phyloP scores from a whole-genome alignment of 192 early-diverging fungal species.

The Coemansia sp. region DNA sequence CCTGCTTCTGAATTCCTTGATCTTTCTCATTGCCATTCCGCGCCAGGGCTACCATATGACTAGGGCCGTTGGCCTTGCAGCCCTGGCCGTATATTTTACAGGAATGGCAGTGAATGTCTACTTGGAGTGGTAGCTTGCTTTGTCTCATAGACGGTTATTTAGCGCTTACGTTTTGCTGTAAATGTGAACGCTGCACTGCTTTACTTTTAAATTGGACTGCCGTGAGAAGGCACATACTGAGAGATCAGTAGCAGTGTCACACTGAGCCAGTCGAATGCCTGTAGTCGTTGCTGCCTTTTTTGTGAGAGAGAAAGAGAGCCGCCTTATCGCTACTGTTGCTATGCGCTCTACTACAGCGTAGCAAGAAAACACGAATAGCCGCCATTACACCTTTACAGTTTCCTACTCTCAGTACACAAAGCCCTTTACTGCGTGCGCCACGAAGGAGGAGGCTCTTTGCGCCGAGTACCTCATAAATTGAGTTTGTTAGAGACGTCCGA shows the following conservation, averaged over 20 bases:
- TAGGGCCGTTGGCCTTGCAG: constrained; percentile 57
- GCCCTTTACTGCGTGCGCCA: background rate
- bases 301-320: background rate
- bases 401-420: background rate
- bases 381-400: background rate
- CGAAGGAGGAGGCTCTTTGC: background rate
- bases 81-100: constrained; percentile 59
- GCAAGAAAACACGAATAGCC: background rate
- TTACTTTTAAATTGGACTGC: too few species aligned
- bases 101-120: constrained; percentile 64
- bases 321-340: background rate
- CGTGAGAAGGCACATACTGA: background rate
- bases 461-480: background rate
- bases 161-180: background rate
- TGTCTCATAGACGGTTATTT: background rate
- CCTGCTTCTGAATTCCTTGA: constrained; percentile 60
- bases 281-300: background rate
- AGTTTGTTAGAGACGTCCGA: background rate
- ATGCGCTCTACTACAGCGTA: background rate
- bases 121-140: constrained; percentile 52
- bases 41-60: constrained; percentile 64
- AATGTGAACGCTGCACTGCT: too few species aligned
- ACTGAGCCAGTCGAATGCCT: background rate
- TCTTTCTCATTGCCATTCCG: constrained; percentile 64
- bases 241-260: background rate